Percentiles rank a stretch among this genome's conserved stretches.
These are phyloP conservation scores for Daldinia caldariorum DNA, from an alignment of 495 filamentous ascomycete species.

Conservation along the genomic window DNA sequence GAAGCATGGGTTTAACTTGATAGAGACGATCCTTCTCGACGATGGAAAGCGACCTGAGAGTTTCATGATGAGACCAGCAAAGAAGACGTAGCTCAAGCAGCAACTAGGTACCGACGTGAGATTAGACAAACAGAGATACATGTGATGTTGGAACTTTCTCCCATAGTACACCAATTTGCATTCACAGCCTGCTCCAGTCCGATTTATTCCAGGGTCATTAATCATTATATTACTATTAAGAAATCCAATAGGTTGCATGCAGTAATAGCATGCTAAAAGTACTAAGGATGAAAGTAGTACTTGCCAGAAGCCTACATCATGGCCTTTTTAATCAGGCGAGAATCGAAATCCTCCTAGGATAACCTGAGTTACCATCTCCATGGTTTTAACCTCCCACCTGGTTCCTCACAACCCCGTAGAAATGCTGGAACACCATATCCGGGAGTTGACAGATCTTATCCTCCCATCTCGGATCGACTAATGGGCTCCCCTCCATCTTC, in stretches of 20 bases:
- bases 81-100: neutral
- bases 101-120: neutral
- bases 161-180: neutral
- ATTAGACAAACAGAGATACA: neutral
- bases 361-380: neutral
- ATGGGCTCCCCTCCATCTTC: conserved; percentile 23
- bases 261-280: neutral
- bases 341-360: neutral
- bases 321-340: too few relatives aligned
- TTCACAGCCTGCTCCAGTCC: neutral
- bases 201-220: neutral
- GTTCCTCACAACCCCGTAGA: conserved; percentile 4
- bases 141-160: too few relatives aligned
- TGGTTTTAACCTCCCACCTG: conserved; percentile 8
- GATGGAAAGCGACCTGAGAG: conserved; percentile 46
- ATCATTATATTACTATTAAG: neutral
- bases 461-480: conserved; percentile 6
- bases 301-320: neutral
- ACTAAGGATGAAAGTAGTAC: neutral
- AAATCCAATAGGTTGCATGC: neutral
- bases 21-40: conserved; percentile 51
- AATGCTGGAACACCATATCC: neutral
- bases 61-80: conserved; percentile 45
- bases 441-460: neutral
- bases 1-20: conserved; percentile 60